These are phyloP conservation scores for Silene vulgaris DNA, from an alignment of 179 eudicot species.

Conservation along the genomic window DNA sequence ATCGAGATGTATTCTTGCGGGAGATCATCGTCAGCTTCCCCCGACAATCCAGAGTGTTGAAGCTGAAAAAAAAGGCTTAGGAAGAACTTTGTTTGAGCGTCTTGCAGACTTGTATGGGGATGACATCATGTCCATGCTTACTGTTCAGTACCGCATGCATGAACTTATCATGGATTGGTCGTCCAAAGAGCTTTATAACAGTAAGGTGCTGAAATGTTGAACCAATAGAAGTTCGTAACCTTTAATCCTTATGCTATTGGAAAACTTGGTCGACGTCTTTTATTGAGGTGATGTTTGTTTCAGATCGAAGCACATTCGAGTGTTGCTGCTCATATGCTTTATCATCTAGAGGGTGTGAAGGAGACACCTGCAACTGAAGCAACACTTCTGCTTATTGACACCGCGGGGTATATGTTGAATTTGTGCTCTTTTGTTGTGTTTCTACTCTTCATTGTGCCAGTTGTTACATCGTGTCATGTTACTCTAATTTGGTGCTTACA, in stretches of 20 bases:
- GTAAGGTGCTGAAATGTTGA: slow-evolving; percentile 53
- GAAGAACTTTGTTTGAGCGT: slow-evolving; percentile 91
- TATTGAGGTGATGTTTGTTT: slow-evolving; percentile 13
- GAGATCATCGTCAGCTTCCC: slow-evolving; percentile 98
- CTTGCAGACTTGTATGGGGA: slow-evolving; percentile 87
- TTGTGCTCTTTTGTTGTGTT: neutral
- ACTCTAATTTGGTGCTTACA: slow-evolving; percentile 2
- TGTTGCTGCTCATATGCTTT: slow-evolving; percentile 84
- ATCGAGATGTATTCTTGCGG: slow-evolving; percentile 81
- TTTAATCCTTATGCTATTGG: neutral
- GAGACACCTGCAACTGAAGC: slow-evolving; percentile 77
- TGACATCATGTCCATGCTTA: slow-evolving; percentile 86
- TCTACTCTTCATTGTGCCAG: neutral
- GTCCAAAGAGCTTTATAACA: slow-evolving; percentile 77
- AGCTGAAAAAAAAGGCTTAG: slow-evolving; percentile 95
- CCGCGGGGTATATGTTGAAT: slow-evolving; percentile 56
- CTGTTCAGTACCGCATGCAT: slow-evolving; percentile 99
- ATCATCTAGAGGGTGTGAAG: slow-evolving; percentile 70
- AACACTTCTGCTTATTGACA: slow-evolving; percentile 81
- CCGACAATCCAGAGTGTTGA: slow-evolving; percentile 96
- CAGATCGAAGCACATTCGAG: slow-evolving; percentile 87
- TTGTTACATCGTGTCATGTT: slow-evolving; percentile 4
- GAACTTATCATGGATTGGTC: slow-evolving; percentile 95
- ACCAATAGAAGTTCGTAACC: neutral
- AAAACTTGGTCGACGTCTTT: neutral